These are phyloP conservation scores for Stemphylium beticola DNA, from an alignment of 2,329 filamentous ascomycete species.

Conservation along the genomic window DNA sequence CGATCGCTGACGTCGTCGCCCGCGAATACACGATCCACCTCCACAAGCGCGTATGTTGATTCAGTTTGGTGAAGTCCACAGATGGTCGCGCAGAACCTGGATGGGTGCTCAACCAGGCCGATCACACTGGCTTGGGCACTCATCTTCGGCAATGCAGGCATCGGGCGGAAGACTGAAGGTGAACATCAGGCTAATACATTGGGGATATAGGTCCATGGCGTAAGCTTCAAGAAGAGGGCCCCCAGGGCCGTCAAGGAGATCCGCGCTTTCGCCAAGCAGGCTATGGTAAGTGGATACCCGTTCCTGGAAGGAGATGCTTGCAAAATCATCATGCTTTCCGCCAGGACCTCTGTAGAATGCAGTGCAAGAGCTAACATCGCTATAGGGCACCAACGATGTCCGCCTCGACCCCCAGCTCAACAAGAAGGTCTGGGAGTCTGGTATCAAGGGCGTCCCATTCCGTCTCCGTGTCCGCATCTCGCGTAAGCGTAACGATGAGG, in stretches of 20 bases:
- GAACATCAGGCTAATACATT: conserved; percentile 54
- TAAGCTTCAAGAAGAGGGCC: conserved; percentile 99
- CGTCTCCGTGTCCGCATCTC: conserved; percentile 97
- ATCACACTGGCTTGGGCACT: conserved; percentile 26
- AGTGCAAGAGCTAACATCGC: conserved; percentile 25
- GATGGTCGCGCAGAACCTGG: conserved; percentile 54
- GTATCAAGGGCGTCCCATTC: conserved; percentile 98
- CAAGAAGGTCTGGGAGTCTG: conserved; percentile 99
- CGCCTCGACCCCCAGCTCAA: conserved; percentile 98
- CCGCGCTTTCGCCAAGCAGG: conserved; percentile 86
- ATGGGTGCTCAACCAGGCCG: conserved; percentile 23
- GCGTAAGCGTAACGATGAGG: conserved; percentile 99
- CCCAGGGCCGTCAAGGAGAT: conserved; percentile 99
- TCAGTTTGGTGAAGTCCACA: conserved; percentile 77
- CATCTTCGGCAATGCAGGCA: conserved; percentile 43
- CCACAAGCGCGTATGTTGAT: conserved; percentile 93
- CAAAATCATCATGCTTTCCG: not conserved
- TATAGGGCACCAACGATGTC: conserved; percentile 92
- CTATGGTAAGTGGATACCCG: conserved; percentile 77
- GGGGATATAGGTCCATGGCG: conserved; percentile 82
- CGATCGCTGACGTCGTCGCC: conserved; percentile 98
- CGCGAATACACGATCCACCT: conserved; percentile 99
- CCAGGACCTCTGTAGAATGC: not conserved
- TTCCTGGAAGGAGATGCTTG: not conserved
- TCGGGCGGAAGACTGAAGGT: conserved; percentile 71